Evolutionary conservation across 331 rosid genomes (phyloP).

Genomic region (Arachis monticola): DNA sequence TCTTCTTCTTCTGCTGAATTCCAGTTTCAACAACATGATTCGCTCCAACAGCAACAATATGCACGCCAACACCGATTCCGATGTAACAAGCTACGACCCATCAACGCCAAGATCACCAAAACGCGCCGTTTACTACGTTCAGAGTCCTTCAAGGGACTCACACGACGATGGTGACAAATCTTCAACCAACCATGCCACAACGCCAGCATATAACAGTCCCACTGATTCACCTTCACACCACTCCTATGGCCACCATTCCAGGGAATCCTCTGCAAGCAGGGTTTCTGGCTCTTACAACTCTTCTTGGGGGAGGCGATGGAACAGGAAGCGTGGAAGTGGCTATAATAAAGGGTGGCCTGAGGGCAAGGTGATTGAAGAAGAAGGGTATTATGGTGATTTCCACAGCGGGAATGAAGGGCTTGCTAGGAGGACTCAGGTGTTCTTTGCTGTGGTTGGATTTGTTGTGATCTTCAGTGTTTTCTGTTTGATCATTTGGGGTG

Average conservation of each 20-base stretch:
- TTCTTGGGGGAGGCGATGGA: conserved; percentile 42
- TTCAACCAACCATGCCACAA: conserved; percentile 54
- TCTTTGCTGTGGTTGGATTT: conserved; percentile 61
- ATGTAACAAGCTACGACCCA: conserved; percentile 67
- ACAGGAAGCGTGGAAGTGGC: conserved; percentile 35
- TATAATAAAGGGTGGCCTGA: conserved; percentile 67
- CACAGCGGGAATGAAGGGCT: conserved; percentile 41
- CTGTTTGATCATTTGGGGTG: conserved; percentile 77
- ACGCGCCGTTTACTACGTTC: conserved; percentile 65
- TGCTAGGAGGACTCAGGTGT: conserved; percentile 58
- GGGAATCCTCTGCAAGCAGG: conserved; percentile 71
- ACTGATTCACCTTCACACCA: conserved; percentile 75
- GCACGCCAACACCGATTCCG: conserved; percentile 77
- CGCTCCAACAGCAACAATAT: conserved; percentile 49
- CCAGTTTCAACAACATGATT: conserved; percentile 38
- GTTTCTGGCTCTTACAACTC: conserved; percentile 67
- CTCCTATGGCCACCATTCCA: conserved; percentile 69
- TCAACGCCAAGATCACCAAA: conserved; percentile 77
- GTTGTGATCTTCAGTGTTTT: conserved; percentile 58
- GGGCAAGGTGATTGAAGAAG: conserved; percentile 73
- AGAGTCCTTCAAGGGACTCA: conserved; percentile 83
- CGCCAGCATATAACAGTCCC: conserved; percentile 62
- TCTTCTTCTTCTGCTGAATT: neutral
- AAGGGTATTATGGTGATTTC: conserved; percentile 55
- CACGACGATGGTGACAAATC: conserved; percentile 86